phyloP scores from a whole-genome alignment of 2,329 filamentous ascomycete genomes.

The Magnaporthiopsis rhizophila region DNA sequence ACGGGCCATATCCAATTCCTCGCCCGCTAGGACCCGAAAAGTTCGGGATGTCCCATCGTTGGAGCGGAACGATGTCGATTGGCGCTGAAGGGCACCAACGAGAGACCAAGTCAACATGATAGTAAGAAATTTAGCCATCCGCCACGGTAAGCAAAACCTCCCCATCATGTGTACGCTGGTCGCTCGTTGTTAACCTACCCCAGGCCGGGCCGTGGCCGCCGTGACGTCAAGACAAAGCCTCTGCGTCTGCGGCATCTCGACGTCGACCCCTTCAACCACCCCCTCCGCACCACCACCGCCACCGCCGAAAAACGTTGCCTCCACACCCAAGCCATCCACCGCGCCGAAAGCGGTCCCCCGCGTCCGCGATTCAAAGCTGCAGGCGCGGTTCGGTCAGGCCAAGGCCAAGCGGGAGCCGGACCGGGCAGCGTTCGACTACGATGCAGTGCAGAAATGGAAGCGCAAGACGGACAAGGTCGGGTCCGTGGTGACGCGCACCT shows the following conservation, averaged over 20 bases:
- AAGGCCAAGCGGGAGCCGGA: slow-evolving; percentile 9
- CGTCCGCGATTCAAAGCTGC: slow-evolving; percentile 2
- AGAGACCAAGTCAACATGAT: slow-evolving; percentile 38
- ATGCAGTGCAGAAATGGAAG: slow-evolving; percentile 33
- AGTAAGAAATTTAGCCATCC: slow-evolving; percentile 43
- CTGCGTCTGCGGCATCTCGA: slow-evolving; percentile 33
- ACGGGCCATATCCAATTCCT: slow-evolving; percentile 5
- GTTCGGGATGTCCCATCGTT: neutral
- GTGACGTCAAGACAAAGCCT: slow-evolving; percentile 16
- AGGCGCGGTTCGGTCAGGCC: slow-evolving; percentile 8
- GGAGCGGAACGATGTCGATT: neutral
- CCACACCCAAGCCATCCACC: neutral
- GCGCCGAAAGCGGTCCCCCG: neutral
- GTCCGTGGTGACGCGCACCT: slow-evolving; percentile 39
- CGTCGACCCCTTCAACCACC: slow-evolving; percentile 20
- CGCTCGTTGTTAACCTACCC: slow-evolving; percentile 16
- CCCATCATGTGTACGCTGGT: slow-evolving; percentile 1
- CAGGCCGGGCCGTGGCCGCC: slow-evolving; percentile 47
- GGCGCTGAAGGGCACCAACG: neutral
- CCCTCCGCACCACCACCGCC: slow-evolving; percentile 15
- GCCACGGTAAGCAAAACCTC: slow-evolving; percentile 38
- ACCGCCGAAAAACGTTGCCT: slow-evolving; percentile 9
- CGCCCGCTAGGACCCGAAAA: neutral
- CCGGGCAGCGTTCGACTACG: slow-evolving; percentile 26
- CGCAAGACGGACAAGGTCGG: slow-evolving; percentile 40